Evolutionary conservation across 2,329 filamentous ascomycete genomes (phyloP).

Genomic region (Diaporthe sp.): DNA sequence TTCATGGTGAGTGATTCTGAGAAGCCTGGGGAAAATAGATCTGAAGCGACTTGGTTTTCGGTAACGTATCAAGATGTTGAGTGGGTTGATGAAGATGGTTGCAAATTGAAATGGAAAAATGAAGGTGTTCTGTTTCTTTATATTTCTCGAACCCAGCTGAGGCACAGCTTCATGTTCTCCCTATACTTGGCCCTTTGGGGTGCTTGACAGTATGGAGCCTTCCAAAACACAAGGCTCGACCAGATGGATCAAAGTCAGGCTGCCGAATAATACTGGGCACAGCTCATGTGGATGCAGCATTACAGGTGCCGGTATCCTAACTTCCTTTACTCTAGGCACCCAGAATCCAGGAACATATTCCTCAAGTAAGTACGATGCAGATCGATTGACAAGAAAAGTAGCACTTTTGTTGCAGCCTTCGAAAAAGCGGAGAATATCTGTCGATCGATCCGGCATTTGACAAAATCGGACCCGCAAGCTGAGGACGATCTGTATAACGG

Average conservation of each 20-base stretch:
- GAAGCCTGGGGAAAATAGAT: fast-evolving
- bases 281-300: background rate
- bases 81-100: background rate
- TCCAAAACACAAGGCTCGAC: background rate
- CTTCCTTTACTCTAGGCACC: background rate
- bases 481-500: background rate
- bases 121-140: background rate
- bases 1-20: background rate
- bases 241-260: background rate
- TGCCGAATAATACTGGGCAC: background rate
- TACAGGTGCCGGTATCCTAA: background rate
- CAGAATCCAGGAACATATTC: background rate
- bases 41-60: background rate
- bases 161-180: too few species aligned
- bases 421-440: background rate
- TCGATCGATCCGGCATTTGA: background rate
- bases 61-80: too few species aligned
- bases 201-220: too few species aligned
- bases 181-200: too few species aligned
- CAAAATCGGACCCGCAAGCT: background rate
- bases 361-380: background rate
- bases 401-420: background rate
- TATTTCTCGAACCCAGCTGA: background rate
- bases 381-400: background rate
- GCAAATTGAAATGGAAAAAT: background rate